Evolutionary conservation across 768 basidiomycete genomes (phyloP).

Genomic region (Hypsizygus marmoreus): DNA sequence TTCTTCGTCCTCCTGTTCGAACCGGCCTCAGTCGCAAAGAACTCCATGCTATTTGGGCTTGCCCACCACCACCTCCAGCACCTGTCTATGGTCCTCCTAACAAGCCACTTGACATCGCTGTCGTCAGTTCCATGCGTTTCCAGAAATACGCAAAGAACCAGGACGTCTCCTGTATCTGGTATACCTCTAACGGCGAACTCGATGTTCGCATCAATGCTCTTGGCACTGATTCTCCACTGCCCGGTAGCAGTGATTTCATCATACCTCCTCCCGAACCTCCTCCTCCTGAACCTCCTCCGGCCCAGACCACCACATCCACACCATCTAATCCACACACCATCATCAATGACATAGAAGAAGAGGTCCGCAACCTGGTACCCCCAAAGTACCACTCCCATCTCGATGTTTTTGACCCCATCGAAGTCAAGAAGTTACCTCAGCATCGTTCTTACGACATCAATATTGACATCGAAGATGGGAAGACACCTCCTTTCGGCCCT

Average conservation of each 20-base stretch:
- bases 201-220: background rate
- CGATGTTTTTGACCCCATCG: constrained; percentile 23
- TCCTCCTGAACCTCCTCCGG: constrained; percentile 14
- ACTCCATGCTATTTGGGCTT: constrained; percentile 13
- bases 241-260: background rate
- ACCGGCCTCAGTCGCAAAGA: constrained; percentile 14
- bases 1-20: constrained; percentile 7
- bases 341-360: constrained; percentile 1
- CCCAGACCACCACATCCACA: constrained; percentile 7
- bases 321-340: background rate
- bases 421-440: constrained; percentile 27
- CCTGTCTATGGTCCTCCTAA: constrained; percentile 13
- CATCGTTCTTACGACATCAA: constrained; percentile 36
- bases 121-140: constrained; percentile 18
- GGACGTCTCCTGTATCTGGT: constrained; percentile 6
- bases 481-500: constrained; percentile 31
- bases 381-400: background rate
- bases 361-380: constrained; percentile 27
- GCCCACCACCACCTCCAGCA: constrained; percentile 7
- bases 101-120: constrained; percentile 16
- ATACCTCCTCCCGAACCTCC: constrained; percentile 15
- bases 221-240: no score
- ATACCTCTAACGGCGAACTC: constrained; percentile 4
- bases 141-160: constrained; percentile 22
- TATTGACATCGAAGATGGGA: constrained; percentile 35